phyloP scores from a whole-genome alignment of 495 filamentous ascomycete genomes.

The Xylaria flabelliformis region DNA sequence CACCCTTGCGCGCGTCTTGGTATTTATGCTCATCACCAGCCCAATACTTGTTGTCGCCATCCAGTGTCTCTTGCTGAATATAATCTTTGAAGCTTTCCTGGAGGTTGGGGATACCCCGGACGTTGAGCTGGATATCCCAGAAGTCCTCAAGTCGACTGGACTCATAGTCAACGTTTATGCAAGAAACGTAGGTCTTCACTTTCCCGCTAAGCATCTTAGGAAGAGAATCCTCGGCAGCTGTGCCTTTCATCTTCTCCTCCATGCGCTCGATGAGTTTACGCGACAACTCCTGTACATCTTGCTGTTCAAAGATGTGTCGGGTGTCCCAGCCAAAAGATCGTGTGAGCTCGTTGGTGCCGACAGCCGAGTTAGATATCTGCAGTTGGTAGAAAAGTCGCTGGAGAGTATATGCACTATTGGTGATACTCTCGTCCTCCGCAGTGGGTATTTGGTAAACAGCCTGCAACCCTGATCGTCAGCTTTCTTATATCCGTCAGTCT shows the following conservation, averaged over 20 bases:
- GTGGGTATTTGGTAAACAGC: conserved; percentile 97
- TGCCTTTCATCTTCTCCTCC: conserved; percentile 98
- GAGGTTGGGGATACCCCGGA: conserved; percentile 88
- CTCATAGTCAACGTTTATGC: conserved; percentile 97
- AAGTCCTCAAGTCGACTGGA: conserved; percentile 95
- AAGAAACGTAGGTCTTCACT: conserved; percentile 97
- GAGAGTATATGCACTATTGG: conserved; percentile 91
- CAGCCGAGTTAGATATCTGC: conserved; percentile 80
- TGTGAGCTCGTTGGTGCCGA: conserved; percentile 91
- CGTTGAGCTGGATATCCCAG: conserved; percentile 98
- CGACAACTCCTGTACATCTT: conserved; percentile 97
- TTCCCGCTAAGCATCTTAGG: conserved; percentile 93
- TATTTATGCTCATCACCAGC: conserved; percentile 86
- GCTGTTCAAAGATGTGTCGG: conserved; percentile 96
- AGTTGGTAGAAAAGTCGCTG: conserved; percentile 94
- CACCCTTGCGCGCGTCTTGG: conserved; percentile 96
- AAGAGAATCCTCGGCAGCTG: conserved; percentile 88
- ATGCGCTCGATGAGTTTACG: conserved; percentile 96
- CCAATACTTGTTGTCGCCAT: conserved; percentile 98
- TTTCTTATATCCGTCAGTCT: background rate
- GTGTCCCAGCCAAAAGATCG: conserved; percentile 98
- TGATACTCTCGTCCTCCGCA: conserved; percentile 74
- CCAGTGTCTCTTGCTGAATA: conserved; percentile 92
- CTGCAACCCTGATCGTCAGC: conserved; percentile 50
- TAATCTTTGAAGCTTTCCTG: conserved; percentile 97